These are phyloP conservation scores for Macrolepiota dolichaula DNA, from an alignment of 768 basidiomycete genomes.

Conservation along the genomic window DNA sequence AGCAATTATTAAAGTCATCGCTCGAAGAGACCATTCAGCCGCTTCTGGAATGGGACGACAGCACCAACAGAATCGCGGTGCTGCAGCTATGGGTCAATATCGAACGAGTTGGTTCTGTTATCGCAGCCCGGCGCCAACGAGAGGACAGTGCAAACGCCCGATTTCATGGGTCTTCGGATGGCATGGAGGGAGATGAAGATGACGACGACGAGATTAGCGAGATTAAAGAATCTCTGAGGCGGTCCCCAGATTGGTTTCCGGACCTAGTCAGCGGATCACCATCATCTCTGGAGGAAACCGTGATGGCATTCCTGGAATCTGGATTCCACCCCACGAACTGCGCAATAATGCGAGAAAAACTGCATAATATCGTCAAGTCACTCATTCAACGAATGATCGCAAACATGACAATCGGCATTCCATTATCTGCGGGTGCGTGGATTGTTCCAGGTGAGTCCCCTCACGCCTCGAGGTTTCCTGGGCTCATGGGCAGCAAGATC, in stretches of 20 bases:
- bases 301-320: slow-evolving; percentile 52
- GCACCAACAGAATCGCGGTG: slow-evolving; percentile 28
- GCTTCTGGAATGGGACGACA: slow-evolving; percentile 42
- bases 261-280: slow-evolving; percentile 63
- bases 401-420: slow-evolving; percentile 47
- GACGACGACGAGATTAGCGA: slow-evolving; percentile 33
- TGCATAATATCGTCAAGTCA: slow-evolving; percentile 43
- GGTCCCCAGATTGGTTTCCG: slow-evolving; percentile 68
- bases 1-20: slow-evolving; percentile 31
- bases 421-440: slow-evolving; percentile 59
- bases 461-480: neutral
- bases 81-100: slow-evolving; percentile 37
- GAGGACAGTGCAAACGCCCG: slow-evolving; percentile 37
- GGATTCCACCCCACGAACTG: slow-evolving; percentile 53
- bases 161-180: slow-evolving; percentile 39
- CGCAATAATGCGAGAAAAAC: slow-evolving; percentile 50
- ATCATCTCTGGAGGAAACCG: slow-evolving; percentile 60
- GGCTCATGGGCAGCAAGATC: slow-evolving; percentile 36
- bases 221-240: slow-evolving; percentile 25
- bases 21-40: slow-evolving; percentile 32
- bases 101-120: slow-evolving; percentile 36
- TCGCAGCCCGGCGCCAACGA: slow-evolving; percentile 35
- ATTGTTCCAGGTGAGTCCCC: slow-evolving; percentile 49
- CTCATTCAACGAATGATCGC: slow-evolving; percentile 38
- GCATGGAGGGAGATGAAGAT: slow-evolving; percentile 33